A percentile compares a stretch with the other conserved stretches of the same genome.
phyloP scores from a whole-genome alignment of 257 asterid genomes.

The Lantana camara region DNA sequence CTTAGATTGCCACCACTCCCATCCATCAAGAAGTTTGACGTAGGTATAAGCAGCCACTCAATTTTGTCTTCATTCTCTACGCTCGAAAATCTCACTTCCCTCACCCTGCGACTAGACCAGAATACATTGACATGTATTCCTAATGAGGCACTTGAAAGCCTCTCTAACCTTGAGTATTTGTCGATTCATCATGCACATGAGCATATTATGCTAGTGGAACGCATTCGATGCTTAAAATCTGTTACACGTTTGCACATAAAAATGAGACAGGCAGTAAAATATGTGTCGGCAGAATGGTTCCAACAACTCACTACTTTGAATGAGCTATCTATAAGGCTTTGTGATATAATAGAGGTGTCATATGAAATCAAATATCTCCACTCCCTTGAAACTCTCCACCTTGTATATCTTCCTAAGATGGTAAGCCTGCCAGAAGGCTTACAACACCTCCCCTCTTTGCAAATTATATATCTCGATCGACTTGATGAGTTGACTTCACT shows the following conservation, averaged over 20 bases:
- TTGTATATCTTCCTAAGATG: not conserved
- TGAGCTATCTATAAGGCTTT: not conserved
- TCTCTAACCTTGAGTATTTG: not conserved
- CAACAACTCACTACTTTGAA: slow-evolving; percentile 2
- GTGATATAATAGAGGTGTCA: slow-evolving; percentile 10
- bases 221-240: too few species aligned
- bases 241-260: too few species aligned
- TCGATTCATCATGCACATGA: too few species aligned
- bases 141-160: not conserved
- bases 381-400: too few species aligned
- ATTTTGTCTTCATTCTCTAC: slow-evolving; percentile 13
- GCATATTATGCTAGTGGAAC: too few species aligned
- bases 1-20: too few species aligned
- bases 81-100: slow-evolving; percentile 1
- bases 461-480: not conserved
- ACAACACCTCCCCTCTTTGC: slow-evolving; percentile 14
- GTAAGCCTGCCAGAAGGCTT: not conserved
- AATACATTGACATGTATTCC: too few species aligned
- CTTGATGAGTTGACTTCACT: too few species aligned
- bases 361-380: too few species aligned
- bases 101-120: not conserved
- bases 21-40: not conserved
- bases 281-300: too few species aligned
- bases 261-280: too few species aligned
- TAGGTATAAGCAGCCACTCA: not conserved